Base-by-base conservation (phyloP, 1,284 basidiomycete genomes). In the Sphagnurus paluster region DNA sequence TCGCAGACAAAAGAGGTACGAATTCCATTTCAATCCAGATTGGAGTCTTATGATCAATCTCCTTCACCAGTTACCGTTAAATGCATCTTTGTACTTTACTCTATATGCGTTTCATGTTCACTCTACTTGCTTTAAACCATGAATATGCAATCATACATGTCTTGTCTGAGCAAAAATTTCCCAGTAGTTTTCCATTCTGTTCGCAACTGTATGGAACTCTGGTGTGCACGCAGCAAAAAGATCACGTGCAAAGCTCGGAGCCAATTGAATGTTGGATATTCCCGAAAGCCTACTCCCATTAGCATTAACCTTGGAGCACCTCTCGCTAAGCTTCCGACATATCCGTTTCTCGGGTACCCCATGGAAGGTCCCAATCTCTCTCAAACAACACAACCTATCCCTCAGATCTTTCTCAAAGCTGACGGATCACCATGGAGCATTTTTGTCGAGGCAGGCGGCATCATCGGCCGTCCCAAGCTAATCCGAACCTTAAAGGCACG, bases 1-100 rank as follows among this genome's bases (percentile, higher is more conserved):
- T 54, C 90, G 92, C 77, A 87, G 93, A 75, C 92, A 96, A 78
- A 95, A 95, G 80, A 89, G 85, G 88, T 90, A 50, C 54, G 82
- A 67, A 30, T 16, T 47, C 29, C 20, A 40, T 16, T 26, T 21
- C 10, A 29, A 34, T 34, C 33, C 42, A 33, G 40, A 14, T 25
- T 24, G 23, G 4, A 48, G 17, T 38, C 40, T 48, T 42, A 42
- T 59, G 32, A 44, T 25, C n/a, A 39, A 38, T 42, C 20, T 42
- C 13, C 32, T 24, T 41, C 32, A 16, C 33, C 74, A 93, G 91
- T 83, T 94, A 94, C 83, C 91, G 91, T 81, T 94, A 82, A 90
- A 72, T 64, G 58, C 49, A 52, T 46, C 36, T 57, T 53, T 56
- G 56, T 61, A 44, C 34, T 34, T 63, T 69, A 60, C 62, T 60